phyloP scores from a whole-genome alignment of 2,329 filamentous ascomycete species.

The Alternaria longipes region DNA sequence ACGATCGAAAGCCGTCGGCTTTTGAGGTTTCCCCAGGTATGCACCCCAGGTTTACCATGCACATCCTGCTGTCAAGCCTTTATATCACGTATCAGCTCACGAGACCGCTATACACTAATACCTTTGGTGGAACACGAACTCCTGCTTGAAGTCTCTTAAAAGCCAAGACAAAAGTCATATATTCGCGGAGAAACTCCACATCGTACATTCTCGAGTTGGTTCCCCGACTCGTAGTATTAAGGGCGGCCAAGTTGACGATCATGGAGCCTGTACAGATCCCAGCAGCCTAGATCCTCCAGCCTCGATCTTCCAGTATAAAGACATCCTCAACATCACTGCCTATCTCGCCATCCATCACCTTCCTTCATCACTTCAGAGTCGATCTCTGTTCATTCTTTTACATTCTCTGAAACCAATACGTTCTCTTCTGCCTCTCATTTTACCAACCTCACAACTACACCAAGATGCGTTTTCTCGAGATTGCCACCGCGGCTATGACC shows the following conservation, averaged over 20 bases:
- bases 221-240: conserved; percentile 27
- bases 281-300: conserved; percentile 1
- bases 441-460: neutral
- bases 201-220: conserved; percentile 7
- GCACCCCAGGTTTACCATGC: conserved; percentile 15
- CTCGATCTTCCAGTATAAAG: conserved; percentile 21
- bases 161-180: conserved; percentile 16
- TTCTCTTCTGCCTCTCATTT: conserved; percentile 9
- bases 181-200: neutral
- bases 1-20: conserved; percentile 11
- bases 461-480: conserved; percentile 42
- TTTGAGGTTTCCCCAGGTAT: conserved; percentile 11
- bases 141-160: neutral
- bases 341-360: conserved; percentile 3
- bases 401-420: neutral
- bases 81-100: conserved; percentile 11
- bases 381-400: conserved; percentile 30
- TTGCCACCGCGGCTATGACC: conserved; percentile 35
- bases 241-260: conserved; percentile 22
- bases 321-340: neutral
- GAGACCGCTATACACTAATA: conserved; percentile 9
- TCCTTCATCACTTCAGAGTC: conserved; percentile 22
- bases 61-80: conserved; percentile 8
- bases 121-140: conserved; percentile 36
- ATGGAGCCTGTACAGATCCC: conserved; percentile 15